These are phyloP conservation scores for Dictyostelium citrinum DNA, from an alignment of 78 protist genomes.

Conservation along the genomic window DNA sequence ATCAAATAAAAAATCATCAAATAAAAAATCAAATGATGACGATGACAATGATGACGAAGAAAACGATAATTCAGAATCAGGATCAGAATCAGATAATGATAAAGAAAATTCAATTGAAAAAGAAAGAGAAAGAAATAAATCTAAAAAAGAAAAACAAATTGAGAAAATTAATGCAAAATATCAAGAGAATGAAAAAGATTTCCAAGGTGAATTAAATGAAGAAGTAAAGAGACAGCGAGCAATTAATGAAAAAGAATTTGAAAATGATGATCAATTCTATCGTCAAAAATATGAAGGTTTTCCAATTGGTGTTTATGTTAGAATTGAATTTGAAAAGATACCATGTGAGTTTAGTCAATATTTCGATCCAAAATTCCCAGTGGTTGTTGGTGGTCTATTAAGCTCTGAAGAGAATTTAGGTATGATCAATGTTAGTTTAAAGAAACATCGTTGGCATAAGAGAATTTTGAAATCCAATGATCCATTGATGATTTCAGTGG, in stretches of 20 bases:
- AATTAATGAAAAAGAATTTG: constrained; percentile 85
- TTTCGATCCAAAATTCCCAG: constrained; percentile 92
- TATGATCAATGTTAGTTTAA: constrained; percentile 89
- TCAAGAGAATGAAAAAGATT: constrained; percentile 57
- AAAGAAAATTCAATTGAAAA: constrained; percentile 7
- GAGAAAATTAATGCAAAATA: constrained; percentile 49
- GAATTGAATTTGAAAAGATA: constrained; percentile 90
- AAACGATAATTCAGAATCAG: constrained; percentile 1
- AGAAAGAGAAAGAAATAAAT: constrained; percentile 18
- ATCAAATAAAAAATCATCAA: not conserved
- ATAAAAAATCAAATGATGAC: constrained; percentile 34
- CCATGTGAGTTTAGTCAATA: constrained; percentile 95
- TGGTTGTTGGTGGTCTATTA: constrained; percentile 96
- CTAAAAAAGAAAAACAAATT: constrained; percentile 36
- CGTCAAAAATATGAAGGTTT: constrained; percentile 72
- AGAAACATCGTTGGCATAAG: constrained; percentile 98
- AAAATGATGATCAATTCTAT: constrained; percentile 55
- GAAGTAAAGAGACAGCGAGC: constrained; percentile 39
- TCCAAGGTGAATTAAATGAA: constrained; percentile 43
- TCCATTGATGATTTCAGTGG: constrained; percentile 97
- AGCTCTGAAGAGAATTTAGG: constrained; percentile 92
- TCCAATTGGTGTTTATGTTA: constrained; percentile 94
- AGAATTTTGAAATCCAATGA: constrained; percentile 96
- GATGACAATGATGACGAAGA: constrained; percentile 3
- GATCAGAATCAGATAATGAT: not conserved